Evolutionary conservation across 73 alveolate species (phyloP).

Genomic region (Tetrahymena thermophila): DNA sequence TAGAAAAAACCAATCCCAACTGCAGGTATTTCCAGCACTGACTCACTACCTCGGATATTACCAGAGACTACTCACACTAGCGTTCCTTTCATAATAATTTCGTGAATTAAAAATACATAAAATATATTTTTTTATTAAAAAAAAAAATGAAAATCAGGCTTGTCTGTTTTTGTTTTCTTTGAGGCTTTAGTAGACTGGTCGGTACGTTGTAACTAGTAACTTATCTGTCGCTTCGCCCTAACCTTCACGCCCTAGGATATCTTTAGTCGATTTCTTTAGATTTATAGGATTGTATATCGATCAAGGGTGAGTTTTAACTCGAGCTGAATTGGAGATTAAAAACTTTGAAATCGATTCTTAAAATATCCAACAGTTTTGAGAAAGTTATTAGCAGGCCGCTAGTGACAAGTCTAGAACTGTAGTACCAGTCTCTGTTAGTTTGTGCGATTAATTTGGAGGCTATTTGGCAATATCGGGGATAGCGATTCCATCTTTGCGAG

Average conservation of each 20-base stretch:
- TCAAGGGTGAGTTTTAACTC: not conserved
- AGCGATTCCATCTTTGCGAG: not conserved
- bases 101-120: not conserved
- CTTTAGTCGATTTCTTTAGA: not conserved
- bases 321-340: not conserved
- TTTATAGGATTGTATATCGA: not conserved
- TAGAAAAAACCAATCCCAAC: not conserved
- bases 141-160: not conserved
- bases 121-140: not conserved
- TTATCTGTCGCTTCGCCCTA: constrained; percentile 3
- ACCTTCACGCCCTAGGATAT: not conserved
- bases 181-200: constrained; percentile 4
- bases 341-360: not conserved
- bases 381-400: not conserved
- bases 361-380: not conserved
- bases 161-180: not conserved
- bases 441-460: not conserved
- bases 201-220: not conserved
- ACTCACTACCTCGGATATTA: not conserved
- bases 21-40: not conserved
- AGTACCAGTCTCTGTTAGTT: not conserved
- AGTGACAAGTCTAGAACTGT: not conserved
- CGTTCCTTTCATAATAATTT: not conserved
- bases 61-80: not conserved
- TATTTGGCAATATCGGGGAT: not conserved